phyloP scores from a whole-genome alignment of 2,329 filamentous ascomycete genomes.

The Mycosphaerella sp. region DNA sequence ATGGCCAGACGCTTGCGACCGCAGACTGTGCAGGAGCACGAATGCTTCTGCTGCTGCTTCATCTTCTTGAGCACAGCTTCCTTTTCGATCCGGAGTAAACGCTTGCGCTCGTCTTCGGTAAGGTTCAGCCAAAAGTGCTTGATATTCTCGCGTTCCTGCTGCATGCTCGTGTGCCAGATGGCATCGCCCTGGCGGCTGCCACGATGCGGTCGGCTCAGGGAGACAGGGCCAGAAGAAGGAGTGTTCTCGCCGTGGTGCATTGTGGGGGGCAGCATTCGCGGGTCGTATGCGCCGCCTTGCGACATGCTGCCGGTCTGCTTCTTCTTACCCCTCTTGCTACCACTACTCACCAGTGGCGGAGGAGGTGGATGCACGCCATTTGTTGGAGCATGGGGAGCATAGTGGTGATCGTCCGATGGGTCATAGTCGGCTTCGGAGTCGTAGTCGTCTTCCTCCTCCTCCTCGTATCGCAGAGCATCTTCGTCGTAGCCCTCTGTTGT shows the following conservation, averaged over 20 bases:
- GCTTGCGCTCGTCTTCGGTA: constrained; percentile 89
- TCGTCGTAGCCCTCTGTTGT: constrained; percentile 40
- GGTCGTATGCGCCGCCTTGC: constrained; percentile 22
- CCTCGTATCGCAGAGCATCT: constrained; percentile 38
- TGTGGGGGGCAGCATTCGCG: constrained; percentile 25
- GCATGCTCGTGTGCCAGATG: constrained; percentile 95
- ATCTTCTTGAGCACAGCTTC: constrained; percentile 97
- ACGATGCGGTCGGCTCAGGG: background rate
- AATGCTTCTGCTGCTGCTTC: constrained; percentile 99
- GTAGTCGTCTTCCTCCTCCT: constrained; percentile 35
- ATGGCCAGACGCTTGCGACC: constrained; percentile 94
- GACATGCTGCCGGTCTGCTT: constrained; percentile 40
- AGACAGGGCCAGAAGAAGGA: background rate
- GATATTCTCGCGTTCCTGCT: constrained; percentile 92
- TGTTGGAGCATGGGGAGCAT: constrained; percentile 28
- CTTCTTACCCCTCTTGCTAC: constrained; percentile 59
- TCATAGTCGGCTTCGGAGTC: constrained; percentile 25
- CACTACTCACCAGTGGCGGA: constrained; percentile 15
- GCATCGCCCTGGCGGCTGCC: constrained; percentile 49
- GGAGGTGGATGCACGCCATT: constrained; percentile 37
- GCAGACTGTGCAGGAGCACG: constrained; percentile 95
- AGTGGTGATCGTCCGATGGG: constrained; percentile 22
- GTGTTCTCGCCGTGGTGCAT: constrained; percentile 20
- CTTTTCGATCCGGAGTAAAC: constrained; percentile 95
- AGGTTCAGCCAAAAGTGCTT: constrained; percentile 97